Evolutionary conservation across 176 grass and related monocot species (phyloP).

Genomic region (Oryza australiensis): DNA sequence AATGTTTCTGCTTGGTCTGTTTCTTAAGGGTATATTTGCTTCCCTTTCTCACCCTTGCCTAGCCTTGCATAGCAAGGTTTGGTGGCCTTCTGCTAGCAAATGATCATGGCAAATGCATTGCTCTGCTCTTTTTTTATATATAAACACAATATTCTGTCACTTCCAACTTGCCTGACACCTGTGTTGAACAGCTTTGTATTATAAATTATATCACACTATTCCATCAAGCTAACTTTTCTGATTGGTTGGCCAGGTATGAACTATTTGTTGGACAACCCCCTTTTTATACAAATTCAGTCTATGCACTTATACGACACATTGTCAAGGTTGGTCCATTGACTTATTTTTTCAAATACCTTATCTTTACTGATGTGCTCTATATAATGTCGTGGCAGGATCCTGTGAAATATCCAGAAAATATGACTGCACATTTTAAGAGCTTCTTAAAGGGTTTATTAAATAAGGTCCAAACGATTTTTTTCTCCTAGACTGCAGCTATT

Average conservation of each 20-base stretch:
- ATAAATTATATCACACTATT: background rate
- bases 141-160: background rate
- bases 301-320: slow-evolving; percentile 91
- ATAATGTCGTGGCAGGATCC: slow-evolving; percentile 57
- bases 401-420: slow-evolving; percentile 97
- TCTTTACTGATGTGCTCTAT: slow-evolving; percentile 25
- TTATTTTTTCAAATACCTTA: slow-evolving; percentile 30
- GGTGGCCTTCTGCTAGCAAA: background rate
- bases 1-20: background rate
- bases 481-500: background rate
- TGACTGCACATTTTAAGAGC: slow-evolving; percentile 88
- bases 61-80: background rate
- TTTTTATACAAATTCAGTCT: slow-evolving; percentile 98
- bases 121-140: background rate
- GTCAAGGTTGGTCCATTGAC: slow-evolving; percentile 67
- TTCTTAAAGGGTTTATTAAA: slow-evolving; percentile 95
- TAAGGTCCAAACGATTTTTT: slow-evolving; percentile 53
- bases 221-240: slow-evolving; percentile 30
- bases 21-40: background rate
- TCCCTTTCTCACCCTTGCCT: background rate
- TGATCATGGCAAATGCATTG: background rate
- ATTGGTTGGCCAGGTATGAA: slow-evolving; percentile 68
- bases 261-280: slow-evolving; percentile 96
- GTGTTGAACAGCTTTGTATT: background rate
- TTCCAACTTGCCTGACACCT: background rate